Percentiles rank a stretch among this genome's conserved stretches.
Conservation (phyloP, 2,329 filamentous ascomycete species). For the Exophiala aquamarina region DNA sequence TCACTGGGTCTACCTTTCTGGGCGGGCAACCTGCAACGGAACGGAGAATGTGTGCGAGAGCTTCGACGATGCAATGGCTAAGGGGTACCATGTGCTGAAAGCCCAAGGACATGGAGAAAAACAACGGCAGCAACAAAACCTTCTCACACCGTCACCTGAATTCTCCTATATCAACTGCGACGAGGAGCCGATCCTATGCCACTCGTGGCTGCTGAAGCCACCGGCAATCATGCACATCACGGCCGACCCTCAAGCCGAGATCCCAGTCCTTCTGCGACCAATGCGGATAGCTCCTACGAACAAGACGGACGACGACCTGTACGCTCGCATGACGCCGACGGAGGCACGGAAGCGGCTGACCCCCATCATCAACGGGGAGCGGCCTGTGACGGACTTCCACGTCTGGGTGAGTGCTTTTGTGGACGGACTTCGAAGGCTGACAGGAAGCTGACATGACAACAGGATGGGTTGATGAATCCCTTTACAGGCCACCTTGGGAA, state of each 20-base stretch:
- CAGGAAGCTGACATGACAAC: too few relatives aligned
- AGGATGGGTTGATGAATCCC: constrained; percentile 5
- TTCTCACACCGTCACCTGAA: background rate
- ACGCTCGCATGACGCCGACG: background rate
- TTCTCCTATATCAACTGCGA: constrained; percentile 7
- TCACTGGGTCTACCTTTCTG: constrained; percentile 1
- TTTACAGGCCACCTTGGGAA: constrained; percentile 4
- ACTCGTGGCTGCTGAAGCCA: constrained; percentile 5
- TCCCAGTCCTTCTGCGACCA: constrained; percentile 1
- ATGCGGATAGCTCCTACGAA: constrained; percentile 1
- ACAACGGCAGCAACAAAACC: background rate
- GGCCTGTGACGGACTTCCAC: background rate
- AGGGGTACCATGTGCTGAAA: background rate
- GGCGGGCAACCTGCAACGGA: background rate
- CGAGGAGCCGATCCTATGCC: constrained; percentile 3
- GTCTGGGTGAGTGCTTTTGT: too few relatives aligned
- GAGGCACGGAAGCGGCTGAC: background rate
- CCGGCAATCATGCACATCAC: constrained; percentile 6
- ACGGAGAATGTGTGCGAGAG: constrained; percentile 2
- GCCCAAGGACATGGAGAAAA: background rate
- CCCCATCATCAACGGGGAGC: constrained; percentile 3
- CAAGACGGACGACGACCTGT: background rate
- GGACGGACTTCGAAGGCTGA: too few relatives aligned
- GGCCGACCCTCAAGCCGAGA: background rate
- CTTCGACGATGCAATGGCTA: constrained; percentile 2